phyloP scores from a whole-genome alignment of 768 basidiomycete species.

The Punctularia strigosozonata region DNA sequence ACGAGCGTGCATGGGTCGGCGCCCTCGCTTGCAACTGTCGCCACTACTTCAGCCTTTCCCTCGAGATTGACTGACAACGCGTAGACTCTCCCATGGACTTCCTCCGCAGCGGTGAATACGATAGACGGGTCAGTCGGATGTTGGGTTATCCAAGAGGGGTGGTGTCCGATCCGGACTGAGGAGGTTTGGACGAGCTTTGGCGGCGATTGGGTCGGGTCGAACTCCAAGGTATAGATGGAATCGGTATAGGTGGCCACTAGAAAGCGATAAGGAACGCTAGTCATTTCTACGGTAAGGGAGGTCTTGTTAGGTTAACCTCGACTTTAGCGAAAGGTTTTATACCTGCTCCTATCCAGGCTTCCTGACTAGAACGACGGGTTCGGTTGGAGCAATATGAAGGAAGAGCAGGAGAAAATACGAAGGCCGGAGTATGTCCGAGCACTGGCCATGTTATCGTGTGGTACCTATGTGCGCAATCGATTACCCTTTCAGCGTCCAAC shows the following conservation, averaged over 20 bases:
- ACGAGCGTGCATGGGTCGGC: constrained; percentile 53
- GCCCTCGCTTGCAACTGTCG: constrained; percentile 40
- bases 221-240: constrained; percentile 48
- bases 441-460: no score
- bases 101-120: constrained; percentile 57
- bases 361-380: background rate
- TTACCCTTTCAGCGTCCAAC: no score
- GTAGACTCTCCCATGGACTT: constrained; percentile 50
- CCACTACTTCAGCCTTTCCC: constrained; percentile 40
- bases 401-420: no score
- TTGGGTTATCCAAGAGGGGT: constrained; percentile 68
- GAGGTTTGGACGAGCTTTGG: constrained; percentile 37
- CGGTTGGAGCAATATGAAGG: no score
- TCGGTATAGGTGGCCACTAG: constrained; percentile 57
- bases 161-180: constrained; percentile 37
- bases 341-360: background rate
- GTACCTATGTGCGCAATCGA: no score
- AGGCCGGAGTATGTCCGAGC: no score
- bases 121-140: constrained; percentile 46
- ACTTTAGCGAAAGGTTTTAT: background rate
- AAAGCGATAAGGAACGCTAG: constrained; percentile 26
- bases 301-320: background rate
- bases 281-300: background rate
- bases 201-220: constrained; percentile 37
- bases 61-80: constrained; percentile 45